Base-by-base conservation (phyloP, 2,329 filamentous ascomycete species). In the Sclerotinia nivalis region DNA sequence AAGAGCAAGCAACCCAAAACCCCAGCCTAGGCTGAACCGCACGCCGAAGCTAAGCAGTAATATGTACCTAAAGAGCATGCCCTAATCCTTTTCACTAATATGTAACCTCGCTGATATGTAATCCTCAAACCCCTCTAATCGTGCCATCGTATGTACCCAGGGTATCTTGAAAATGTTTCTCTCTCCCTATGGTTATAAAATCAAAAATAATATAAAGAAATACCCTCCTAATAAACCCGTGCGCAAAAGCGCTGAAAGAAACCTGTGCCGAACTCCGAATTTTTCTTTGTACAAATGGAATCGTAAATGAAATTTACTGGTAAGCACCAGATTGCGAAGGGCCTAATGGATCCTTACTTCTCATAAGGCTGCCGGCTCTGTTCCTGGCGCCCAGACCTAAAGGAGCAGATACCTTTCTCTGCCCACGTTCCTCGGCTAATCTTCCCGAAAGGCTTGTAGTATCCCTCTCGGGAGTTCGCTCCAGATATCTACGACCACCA, bases 401-500 rank as follows among this genome's bases (percentile, higher is more conserved):
- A 20, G 71, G 70, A 13, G 76, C 72, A 6, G 77, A 78, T 6
- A 73, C 71, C 62, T 76, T 78, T 69, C 75, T 74, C 54, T 76
- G 74, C 49, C 68, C 72, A 40, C 75, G 74, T 62, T 76, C 75
- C 43, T 76, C 76, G n/a, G 71, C 70, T 20, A 75, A 47, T 69
- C 75, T 71, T 49, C 71, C 71, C 4, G 71, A 71, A n/a, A 72
- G 68, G 49, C 68, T 74, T 5, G 71, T 70, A 75, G 68, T 80
- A 76, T 78, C 76, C 67, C 74, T 68, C 54, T 78, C 77, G 28
- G 75, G 74, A 1, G 76, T 76, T 52, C 75, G 73, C 31, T 78
- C 77, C 1, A 77, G 62, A 66, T 73, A 77, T 73, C 74, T 75
- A 49, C 76, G 72, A 37, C 71, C 71, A 45, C 67, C 66, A 2